Percentiles rank a stretch among this genome's conserved stretches.
Evolutionary conservation across 106 monocot species (phyloP).

Genomic region (Triglochin maritima): DNA sequence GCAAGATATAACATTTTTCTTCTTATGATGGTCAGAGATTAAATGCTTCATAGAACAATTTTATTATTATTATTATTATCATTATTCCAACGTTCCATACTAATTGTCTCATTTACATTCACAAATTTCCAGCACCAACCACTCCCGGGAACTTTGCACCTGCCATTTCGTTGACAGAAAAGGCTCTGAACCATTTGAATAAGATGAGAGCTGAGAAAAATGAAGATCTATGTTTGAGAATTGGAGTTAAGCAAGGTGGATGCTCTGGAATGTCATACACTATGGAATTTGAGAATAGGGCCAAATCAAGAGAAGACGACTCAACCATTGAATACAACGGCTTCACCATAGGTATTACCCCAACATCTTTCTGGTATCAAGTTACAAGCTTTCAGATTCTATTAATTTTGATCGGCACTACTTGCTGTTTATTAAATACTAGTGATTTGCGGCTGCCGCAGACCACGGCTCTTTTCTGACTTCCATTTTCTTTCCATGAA

Average conservation of each 20-base stretch:
- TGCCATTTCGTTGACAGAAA: conserved; percentile 64
- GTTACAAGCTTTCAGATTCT: too few relatives aligned
- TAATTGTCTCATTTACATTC: neutral
- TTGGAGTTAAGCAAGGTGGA: conserved; percentile 98
- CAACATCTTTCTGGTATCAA: neutral
- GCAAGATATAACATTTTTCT: neutral
- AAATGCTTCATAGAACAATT: neutral
- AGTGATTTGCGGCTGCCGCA: too few relatives aligned
- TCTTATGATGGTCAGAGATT: too few relatives aligned
- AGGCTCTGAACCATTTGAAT: conserved; percentile 77
- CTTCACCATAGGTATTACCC: conserved; percentile 65
- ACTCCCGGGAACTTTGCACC: conserved; percentile 43
- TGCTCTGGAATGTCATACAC: conserved; percentile 99
- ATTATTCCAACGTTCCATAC: neutral
- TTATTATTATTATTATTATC: neutral
- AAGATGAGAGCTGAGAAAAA: conserved; percentile 40
- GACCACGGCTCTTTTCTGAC: too few relatives aligned
- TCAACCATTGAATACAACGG: conserved; percentile 81
- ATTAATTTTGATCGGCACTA: too few relatives aligned
- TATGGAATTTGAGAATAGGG: conserved; percentile 80
- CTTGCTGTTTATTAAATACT: too few relatives aligned
- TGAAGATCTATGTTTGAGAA: conserved; percentile 86
- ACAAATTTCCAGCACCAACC: conserved; percentile 26
- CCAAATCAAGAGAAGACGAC: conserved; percentile 56
- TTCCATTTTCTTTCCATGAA: too few relatives aligned